These are phyloP conservation scores for Schwanniomyces vanrijiae DNA, from an alignment of 805 yeast genomes.

Conservation along the genomic window DNA sequence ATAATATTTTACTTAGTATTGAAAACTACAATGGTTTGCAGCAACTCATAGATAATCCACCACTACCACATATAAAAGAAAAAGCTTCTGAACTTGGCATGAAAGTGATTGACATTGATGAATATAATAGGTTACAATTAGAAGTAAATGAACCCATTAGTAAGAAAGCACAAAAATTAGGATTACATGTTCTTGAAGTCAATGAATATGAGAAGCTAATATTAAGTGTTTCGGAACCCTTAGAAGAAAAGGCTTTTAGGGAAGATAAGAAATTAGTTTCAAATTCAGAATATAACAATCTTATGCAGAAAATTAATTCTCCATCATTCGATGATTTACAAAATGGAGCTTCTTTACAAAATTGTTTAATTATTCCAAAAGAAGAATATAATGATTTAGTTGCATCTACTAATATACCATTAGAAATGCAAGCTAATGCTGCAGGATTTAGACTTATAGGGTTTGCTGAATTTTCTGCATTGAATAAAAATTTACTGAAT, in stretches of 20 bases:
- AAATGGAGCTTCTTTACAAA: slow-evolving; percentile 6
- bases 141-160: slow-evolving; percentile 8
- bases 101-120: background rate
- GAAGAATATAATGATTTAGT: slow-evolving; percentile 12
- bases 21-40: slow-evolving; percentile 1
- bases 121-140: background rate
- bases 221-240: slow-evolving; percentile 2
- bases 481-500: slow-evolving; percentile 13
- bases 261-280: slow-evolving; percentile 5
- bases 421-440: slow-evolving; percentile 10
- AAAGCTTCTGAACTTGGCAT: slow-evolving; percentile 3
- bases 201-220: slow-evolving; percentile 7
- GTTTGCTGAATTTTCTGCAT: slow-evolving; percentile 16
- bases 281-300: background rate
- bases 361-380: slow-evolving; percentile 11
- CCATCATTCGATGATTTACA: slow-evolving; percentile 14
- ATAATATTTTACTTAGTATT: background rate
- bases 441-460: slow-evolving; percentile 11
- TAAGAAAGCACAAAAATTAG: slow-evolving; percentile 9
- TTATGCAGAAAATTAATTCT: background rate
- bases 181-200: slow-evolving; percentile 9
- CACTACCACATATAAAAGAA: slow-evolving; percentile 14
- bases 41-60: slow-evolving; percentile 15
- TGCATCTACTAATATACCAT: slow-evolving; percentile 7
- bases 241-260: slow-evolving; percentile 1